These are phyloP conservation scores for Aureobasidium sp. DNA, from an alignment of 2,329 filamentous ascomycete genomes.

Conservation along the genomic window DNA sequence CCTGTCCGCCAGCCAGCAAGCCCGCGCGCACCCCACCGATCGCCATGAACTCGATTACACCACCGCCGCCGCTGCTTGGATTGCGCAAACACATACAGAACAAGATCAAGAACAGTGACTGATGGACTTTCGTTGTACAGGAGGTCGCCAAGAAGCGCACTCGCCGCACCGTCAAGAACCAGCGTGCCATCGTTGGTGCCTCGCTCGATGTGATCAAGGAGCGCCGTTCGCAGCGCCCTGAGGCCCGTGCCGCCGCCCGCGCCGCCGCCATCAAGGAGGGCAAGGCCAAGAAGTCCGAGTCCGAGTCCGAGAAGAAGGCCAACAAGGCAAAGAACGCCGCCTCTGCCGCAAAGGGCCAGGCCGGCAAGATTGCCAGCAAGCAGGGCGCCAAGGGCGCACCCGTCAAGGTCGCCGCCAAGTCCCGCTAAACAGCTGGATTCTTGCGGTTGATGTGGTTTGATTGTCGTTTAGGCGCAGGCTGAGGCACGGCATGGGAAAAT, in stretches of 20 bases:
- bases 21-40: not conserved
- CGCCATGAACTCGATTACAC: not conserved
- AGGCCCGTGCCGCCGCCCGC: slow-evolving; percentile 89
- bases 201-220: slow-evolving; percentile 99
- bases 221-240: slow-evolving; percentile 87
- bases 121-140: slow-evolving; percentile 45
- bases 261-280: slow-evolving; percentile 86
- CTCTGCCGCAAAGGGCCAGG: slow-evolving; percentile 65
- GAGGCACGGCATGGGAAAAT: slow-evolving; percentile 15
- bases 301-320: slow-evolving; percentile 89
- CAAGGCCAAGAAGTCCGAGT: slow-evolving; percentile 95
- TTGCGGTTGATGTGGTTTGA: slow-evolving; percentile 12
- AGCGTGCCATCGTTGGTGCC: slow-evolving; percentile 98
- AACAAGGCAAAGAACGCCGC: slow-evolving; percentile 96
- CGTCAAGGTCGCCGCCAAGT: slow-evolving; percentile 14
- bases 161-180: slow-evolving; percentile 94
- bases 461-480: slow-evolving; percentile 17
- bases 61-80: slow-evolving; percentile 3
- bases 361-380: slow-evolving; percentile 81
- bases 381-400: slow-evolving; percentile 84
- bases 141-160: slow-evolving; percentile 99
- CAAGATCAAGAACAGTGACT: slow-evolving; percentile 4
- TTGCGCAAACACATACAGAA: not conserved
- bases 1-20: not conserved
- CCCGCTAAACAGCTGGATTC: slow-evolving; percentile 10